Percentiles rank a stretch among this genome's conserved stretches.
phyloP scores from a whole-genome alignment of 768 basidiomycete genomes.

The Ramaria sp. region DNA sequence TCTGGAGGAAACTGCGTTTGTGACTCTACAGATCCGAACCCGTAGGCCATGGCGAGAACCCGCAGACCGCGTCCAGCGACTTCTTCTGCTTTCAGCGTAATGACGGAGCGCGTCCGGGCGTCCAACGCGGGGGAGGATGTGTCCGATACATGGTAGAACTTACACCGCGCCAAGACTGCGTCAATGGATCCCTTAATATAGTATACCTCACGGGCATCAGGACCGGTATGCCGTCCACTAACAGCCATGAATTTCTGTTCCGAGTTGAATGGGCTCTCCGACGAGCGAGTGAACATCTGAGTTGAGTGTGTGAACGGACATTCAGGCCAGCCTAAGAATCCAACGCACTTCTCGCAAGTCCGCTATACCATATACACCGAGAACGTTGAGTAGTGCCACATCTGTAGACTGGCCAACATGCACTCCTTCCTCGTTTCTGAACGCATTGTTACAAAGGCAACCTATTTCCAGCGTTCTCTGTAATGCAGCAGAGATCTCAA shows the following conservation, averaged over 20 bases:
- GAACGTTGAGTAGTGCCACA: conserved; percentile 78
- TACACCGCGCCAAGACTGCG: conserved; percentile 73
- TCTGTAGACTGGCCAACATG: conserved; percentile 88
- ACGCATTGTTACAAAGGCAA: conserved; percentile 84
- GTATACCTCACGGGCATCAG: conserved; percentile 55
- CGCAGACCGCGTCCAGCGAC: conserved; percentile 71
- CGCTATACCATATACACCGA: conserved; percentile 50
- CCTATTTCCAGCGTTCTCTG: conserved; percentile 73
- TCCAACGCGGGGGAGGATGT: conserved; percentile 81
- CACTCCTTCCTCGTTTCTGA: conserved; percentile 57
- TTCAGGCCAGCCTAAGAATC: background rate
- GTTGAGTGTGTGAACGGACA: background rate
- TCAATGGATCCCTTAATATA: conserved; percentile 94
- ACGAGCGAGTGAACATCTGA: conserved; percentile 60
- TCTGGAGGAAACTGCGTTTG: conserved; percentile 21
- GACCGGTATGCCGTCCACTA: conserved; percentile 50
- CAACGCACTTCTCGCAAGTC: conserved; percentile 61
- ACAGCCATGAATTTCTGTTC: conserved; percentile 93
- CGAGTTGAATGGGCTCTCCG: conserved; percentile 85
- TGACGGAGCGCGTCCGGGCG: conserved; percentile 49
- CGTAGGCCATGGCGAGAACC: conserved; percentile 88
- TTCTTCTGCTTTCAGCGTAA: conserved; percentile 58
- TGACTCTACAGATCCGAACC: conserved; percentile 48
- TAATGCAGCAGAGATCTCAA: conserved; percentile 49
- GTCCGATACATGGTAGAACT: conserved; percentile 82